Evolutionary conservation across 75 land plant genomes (phyloP).

Genomic region (Cupressus sempervirens): DNA sequence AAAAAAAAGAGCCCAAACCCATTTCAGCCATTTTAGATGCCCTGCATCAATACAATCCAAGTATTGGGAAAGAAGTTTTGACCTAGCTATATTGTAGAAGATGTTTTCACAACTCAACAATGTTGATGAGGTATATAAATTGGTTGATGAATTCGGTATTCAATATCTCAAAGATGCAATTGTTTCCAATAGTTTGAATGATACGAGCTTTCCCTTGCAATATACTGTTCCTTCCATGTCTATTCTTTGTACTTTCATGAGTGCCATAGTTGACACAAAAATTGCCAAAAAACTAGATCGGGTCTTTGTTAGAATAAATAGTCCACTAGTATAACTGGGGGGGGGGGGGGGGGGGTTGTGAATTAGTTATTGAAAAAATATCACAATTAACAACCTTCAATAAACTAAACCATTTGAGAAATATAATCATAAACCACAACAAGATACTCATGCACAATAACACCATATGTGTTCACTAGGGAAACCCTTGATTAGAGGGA

Average conservation of each 20-base stretch:
- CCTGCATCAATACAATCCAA: background rate
- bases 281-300: background rate
- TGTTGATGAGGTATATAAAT: background rate
- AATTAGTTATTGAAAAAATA: too few species aligned
- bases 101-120: background rate
- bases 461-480: too few species aligned
- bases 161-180: slow-evolving; percentile 9
- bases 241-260: background rate
- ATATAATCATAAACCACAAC: too few species aligned
- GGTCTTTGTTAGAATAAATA: too few species aligned
- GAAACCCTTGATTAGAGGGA: too few species aligned
- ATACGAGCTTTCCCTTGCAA: background rate
- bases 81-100: background rate
- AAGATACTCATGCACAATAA: too few species aligned
- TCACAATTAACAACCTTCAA: too few species aligned
- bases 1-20: background rate
- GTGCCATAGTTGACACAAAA: background rate
- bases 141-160: background rate
- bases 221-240: background rate
- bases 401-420: too few species aligned
- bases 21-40: background rate
- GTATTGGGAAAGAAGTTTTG: background rate
- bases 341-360: too few species aligned
- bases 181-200: background rate
- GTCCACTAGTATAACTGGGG: too few species aligned